phyloP scores from a whole-genome alignment of 176 grass and related monocot species.

The Phoenix roebelenii region DNA sequence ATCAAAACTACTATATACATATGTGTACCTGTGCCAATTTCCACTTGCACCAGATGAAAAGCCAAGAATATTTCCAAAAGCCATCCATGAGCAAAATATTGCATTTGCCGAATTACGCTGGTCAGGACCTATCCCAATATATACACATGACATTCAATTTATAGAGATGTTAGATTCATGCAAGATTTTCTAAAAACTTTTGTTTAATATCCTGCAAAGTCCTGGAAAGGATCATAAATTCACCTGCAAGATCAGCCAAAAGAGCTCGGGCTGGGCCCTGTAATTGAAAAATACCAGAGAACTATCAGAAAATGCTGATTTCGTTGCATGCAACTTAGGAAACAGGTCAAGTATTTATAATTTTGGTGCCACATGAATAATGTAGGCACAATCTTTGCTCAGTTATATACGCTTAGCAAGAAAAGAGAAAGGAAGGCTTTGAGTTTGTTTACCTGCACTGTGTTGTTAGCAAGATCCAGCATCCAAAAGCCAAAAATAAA shows the following conservation, averaged over 20 bases:
- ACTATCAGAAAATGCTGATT: background rate
- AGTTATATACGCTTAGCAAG: too few species aligned
- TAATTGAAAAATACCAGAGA: background rate
- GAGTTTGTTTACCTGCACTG: conserved; percentile 71
- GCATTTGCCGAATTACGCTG: conserved; percentile 96
- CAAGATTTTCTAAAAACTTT: too few species aligned
- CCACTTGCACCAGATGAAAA: conserved; percentile 78
- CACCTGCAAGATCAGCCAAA: conserved; percentile 91
- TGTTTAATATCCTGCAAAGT: too few species aligned
- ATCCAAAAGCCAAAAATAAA: conserved; percentile 97
- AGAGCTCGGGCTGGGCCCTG: conserved; percentile 95
- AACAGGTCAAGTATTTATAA: too few species aligned
- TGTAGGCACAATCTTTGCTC: too few species aligned
- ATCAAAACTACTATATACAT: too few species aligned
- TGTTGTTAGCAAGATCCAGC: conserved; percentile 98
- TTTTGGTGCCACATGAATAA: background rate
- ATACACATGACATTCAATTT: background rate
- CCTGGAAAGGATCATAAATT: conserved; percentile 2
- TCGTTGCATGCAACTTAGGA: too few species aligned
- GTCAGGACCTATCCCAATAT: conserved; percentile 43
- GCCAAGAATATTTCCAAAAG: conserved; percentile 80
- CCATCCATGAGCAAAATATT: conserved; percentile 99
- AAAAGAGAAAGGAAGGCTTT: conserved; percentile 8
- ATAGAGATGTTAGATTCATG: too few species aligned
- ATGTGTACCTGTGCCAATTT: conserved; percentile 71